phyloP scores from a whole-genome alignment of 805 yeast genomes.

The Sporopachydermia quercuum region DNA sequence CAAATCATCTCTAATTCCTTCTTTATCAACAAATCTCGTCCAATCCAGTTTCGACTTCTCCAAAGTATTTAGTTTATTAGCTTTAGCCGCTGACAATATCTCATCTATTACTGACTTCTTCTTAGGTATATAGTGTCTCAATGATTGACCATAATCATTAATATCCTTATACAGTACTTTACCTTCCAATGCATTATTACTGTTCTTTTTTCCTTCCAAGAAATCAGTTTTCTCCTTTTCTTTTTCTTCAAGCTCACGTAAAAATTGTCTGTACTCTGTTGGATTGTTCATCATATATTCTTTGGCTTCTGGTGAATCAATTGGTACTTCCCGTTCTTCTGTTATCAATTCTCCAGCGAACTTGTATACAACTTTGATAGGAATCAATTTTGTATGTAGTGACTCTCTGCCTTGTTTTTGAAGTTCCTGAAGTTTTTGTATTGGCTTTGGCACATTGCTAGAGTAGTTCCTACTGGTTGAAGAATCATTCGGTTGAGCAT shows the following conservation, averaged over 20 bases:
- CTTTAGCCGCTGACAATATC: conserved; percentile 51
- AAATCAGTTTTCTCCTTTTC: conserved; percentile 1
- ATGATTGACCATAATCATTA: not conserved
- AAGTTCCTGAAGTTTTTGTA: conserved; percentile 4
- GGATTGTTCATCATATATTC: conserved; percentile 43
- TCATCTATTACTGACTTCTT: conserved; percentile 66
- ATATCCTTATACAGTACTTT: not conserved
- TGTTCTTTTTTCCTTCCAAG: conserved; percentile 9
- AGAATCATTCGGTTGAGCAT: too few relatives aligned
- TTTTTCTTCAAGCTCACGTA: conserved; percentile 4
- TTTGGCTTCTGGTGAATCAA: conserved; percentile 72
- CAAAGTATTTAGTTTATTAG: conserved; percentile 73
- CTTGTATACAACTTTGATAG: conserved; percentile 63
- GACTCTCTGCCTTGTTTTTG: conserved; percentile 6
- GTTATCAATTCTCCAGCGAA: conserved; percentile 79
- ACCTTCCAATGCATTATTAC: conserved; percentile 13
- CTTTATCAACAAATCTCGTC: conserved; percentile 84
- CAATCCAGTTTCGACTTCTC: conserved; percentile 91
- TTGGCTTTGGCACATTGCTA: conserved; percentile 1
- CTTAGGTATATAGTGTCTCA: conserved; percentile 19
- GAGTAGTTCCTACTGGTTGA: too few relatives aligned
- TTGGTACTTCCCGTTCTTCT: conserved; percentile 67
- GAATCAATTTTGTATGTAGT: conserved; percentile 32
- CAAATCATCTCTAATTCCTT: conserved; percentile 74
- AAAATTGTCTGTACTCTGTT: too few relatives aligned